Percentiles rank a stretch among this genome's conserved stretches.
Evolutionary conservation across 176 grass and related monocot species (phyloP).

Genomic region (Aegilops speltoides): DNA sequence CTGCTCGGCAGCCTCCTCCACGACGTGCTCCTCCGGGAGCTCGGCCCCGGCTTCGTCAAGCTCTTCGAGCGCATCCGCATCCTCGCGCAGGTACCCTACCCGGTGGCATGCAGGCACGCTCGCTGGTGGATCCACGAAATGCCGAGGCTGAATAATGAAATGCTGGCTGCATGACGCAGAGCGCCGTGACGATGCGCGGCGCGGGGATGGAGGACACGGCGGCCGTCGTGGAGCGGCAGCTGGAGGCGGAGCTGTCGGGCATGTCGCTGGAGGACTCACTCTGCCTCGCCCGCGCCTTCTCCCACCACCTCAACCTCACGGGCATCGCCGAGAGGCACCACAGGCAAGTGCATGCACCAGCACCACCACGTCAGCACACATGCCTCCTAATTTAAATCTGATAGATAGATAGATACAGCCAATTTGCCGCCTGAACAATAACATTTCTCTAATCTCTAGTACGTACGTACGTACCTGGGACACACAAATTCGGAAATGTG

Average conservation of each 20-base stretch:
- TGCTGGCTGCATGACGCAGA: slow-evolving; percentile 29
- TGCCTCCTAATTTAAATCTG: too few relatives aligned
- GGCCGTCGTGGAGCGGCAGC: slow-evolving; percentile 66
- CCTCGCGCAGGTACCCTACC: slow-evolving; percentile 61
- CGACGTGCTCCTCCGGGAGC: slow-evolving; percentile 84
- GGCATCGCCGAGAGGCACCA: slow-evolving; percentile 85
- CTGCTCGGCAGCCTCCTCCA: slow-evolving; percentile 83
- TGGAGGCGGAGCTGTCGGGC: slow-evolving; percentile 61
- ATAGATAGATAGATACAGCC: too few relatives aligned
- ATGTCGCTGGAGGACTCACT: slow-evolving; percentile 84
- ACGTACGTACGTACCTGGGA: too few relatives aligned
- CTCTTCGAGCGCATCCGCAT: slow-evolving; percentile 76
- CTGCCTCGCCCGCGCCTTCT: slow-evolving; percentile 75
- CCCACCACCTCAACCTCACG: slow-evolving; percentile 91
- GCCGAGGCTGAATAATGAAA: too few relatives aligned
- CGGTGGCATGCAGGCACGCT: background rate
- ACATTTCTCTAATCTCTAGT: too few relatives aligned
- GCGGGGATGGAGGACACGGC: slow-evolving; percentile 81
- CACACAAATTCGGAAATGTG: too few relatives aligned
- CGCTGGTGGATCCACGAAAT: too few relatives aligned
- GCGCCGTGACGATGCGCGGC: slow-evolving; percentile 70
- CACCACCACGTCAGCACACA: too few relatives aligned
- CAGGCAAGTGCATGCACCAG: slow-evolving; percentile 32
- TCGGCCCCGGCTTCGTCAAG: slow-evolving; percentile 79
- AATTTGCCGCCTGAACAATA: too few relatives aligned